phyloP scores from a whole-genome alignment of 371 early-diverging fungal species.

The Mortierella sp. region DNA sequence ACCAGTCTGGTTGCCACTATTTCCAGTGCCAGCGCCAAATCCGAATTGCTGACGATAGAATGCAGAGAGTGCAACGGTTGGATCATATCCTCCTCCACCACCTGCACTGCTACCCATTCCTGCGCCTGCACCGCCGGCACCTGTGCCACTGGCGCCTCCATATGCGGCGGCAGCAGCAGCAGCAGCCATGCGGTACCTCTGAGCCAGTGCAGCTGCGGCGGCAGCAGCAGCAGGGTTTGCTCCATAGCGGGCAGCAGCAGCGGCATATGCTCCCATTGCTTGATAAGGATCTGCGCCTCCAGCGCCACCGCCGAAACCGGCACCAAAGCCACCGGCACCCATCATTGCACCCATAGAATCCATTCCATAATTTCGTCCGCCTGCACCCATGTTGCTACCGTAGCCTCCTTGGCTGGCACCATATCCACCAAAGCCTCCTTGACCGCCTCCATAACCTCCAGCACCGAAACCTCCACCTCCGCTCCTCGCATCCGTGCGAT shows the following conservation, averaged over 20 bases:
- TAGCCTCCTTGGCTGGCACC: slow-evolving; percentile 27
- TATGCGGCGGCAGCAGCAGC: slow-evolving; percentile 44
- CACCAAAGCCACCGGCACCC: slow-evolving; percentile 54
- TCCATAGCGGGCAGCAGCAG: slow-evolving; percentile 56
- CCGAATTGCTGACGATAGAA: slow-evolving; percentile 43
- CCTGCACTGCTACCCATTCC: slow-evolving; percentile 21
- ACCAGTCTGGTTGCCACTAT: neutral
- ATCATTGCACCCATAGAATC: slow-evolving; percentile 31
- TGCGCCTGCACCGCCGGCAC: slow-evolving; percentile 19
- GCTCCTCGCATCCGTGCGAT: slow-evolving; percentile 49
- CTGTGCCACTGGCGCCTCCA: slow-evolving; percentile 25
- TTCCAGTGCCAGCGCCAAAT: slow-evolving; percentile 9
- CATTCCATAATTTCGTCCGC: slow-evolving; percentile 38
- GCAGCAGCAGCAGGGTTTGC: slow-evolving; percentile 63
- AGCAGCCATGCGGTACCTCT: slow-evolving; percentile 46
- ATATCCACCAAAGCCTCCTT: slow-evolving; percentile 20
- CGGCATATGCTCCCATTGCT: slow-evolving; percentile 43
- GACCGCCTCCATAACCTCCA: slow-evolving; percentile 19
- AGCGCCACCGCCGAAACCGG: slow-evolving; percentile 38
- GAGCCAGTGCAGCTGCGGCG: slow-evolving; percentile 58
- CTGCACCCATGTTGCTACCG: slow-evolving; percentile 22
- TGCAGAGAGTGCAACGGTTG: slow-evolving; percentile 31
- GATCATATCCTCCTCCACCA: slow-evolving; percentile 41
- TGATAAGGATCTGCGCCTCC: slow-evolving; percentile 44
- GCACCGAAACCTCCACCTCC: slow-evolving; percentile 5